Evolutionary conservation across 306 rosid species (phyloP), one percentile per base, ranked within the genome.

Genomic region (Carpinus fangiana): DNA sequence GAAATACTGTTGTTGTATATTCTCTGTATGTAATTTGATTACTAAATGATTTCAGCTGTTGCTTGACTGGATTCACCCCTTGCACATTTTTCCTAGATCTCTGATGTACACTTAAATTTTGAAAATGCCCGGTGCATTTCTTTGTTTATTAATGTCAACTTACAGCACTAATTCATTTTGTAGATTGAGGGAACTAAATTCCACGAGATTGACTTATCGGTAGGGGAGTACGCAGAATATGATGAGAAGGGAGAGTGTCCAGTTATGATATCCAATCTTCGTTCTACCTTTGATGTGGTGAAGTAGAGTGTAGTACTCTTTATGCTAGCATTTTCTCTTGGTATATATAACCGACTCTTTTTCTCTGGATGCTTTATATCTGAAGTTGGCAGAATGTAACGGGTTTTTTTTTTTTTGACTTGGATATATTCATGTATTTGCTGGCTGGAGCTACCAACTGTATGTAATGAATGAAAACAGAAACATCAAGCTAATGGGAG

Each of bases 231-330:
- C 67, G 85, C 87, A n/a, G 99, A 91, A 68, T 95, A 93, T 73
- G 93, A 84, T 81, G 99, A 91, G 91, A 91, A 92, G 88, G 98
- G 98, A 76, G 92, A 87, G 84, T 90, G 86, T 75, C 96, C 97
- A 2, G 98, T 90, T 78, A 92, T 88, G 99, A 84, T 92, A 78
- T 91, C 96, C 74, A 86, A 82, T 73, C 82, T 85, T 51, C 85
- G 84, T 18, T 82, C 97, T 52, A 87, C 82, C 38, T 92, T 95
- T 87, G 88, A 85, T 10, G 92, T 89, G 88, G 87, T 84, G 73
- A 88, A 82, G 87, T 86, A 88, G 86, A 59, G 61, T 53, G 60
- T 41, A 68, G 79, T 75, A 28, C 43, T 31, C 62, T 53, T 53
- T 28, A 60, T 74, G 76, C 61, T 57, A 51, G 43, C 72, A 41